Conservation (phyloP, 208 protist genomes). For the Naegleria lovaniensis region DNA sequence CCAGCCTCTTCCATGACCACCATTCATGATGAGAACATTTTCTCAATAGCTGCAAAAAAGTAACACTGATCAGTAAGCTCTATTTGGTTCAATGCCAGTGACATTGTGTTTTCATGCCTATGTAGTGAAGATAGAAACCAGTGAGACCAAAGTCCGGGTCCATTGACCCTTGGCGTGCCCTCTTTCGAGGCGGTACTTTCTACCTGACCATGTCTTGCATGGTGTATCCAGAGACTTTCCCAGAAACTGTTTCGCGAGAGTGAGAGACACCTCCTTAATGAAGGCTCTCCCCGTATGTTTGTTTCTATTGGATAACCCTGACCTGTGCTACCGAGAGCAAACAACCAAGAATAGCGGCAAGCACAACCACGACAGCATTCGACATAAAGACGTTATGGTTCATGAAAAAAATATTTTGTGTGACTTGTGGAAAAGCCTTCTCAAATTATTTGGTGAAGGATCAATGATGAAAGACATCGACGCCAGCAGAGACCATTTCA, state of each 20-base stretch:
- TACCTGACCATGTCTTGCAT: background rate
- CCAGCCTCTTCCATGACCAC: no score
- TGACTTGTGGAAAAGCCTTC: no score
- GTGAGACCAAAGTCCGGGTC: background rate
- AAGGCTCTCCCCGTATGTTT: background rate
- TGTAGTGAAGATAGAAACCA: background rate
- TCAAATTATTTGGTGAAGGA: no score
- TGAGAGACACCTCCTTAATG: background rate
- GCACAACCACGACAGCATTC: no score
- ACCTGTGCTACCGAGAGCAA: background rate
- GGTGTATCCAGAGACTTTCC: background rate
- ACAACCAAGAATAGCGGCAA: no score
- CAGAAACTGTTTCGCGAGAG: background rate
- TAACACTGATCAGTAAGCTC: background rate
- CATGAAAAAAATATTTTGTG: no score
- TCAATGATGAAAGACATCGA: no score
- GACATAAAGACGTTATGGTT: background rate
- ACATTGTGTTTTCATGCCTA: background rate
- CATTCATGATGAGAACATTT: no score
- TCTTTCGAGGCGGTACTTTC: background rate
- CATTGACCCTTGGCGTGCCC: background rate
- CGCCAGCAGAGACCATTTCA: no score
- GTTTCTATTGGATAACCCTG: background rate
- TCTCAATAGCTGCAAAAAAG: background rate
- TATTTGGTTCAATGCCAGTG: slow-evolving; percentile 13